Evolutionary conservation across 2,329 filamentous ascomycete species (phyloP).

Genomic region (Arthrinium puccinioides): DNA sequence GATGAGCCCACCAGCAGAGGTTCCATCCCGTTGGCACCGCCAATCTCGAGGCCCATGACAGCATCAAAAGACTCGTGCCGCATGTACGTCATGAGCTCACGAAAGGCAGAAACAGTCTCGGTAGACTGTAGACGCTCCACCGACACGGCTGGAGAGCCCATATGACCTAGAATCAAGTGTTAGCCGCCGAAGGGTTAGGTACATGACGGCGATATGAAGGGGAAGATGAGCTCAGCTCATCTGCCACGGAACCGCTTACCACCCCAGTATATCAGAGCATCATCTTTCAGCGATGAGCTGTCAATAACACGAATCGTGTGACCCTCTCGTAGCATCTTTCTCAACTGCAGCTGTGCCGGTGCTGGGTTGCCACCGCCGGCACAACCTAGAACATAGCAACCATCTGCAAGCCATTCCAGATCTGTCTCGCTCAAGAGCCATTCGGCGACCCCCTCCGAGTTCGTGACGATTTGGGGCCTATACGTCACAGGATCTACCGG

Average conservation of each 20-base stretch:
- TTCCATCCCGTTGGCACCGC: conserved; percentile 55
- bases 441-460: neutral
- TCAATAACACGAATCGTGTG: conserved; percentile 1
- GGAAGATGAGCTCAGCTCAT: too few relatives aligned
- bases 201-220: too few relatives aligned
- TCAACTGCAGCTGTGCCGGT: neutral
- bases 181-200: too few relatives aligned
- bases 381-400: neutral
- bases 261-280: neutral
- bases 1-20: conserved; percentile 45
- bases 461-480: neutral
- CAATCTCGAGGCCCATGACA: conserved; percentile 55
- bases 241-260: too few relatives aligned
- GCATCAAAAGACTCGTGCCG: conserved; percentile 23
- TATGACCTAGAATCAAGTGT: too few relatives aligned
- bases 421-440: neutral
- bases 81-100: neutral
- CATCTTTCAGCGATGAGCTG: neutral
- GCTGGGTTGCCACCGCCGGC: neutral
- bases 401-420: neutral
- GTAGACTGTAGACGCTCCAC: neutral
- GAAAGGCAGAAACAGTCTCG: neutral
- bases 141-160: neutral
- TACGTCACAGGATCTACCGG: neutral
- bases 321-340: neutral